A percentile compares a stretch with the other conserved stretches of the same genome.
phyloP scores from a whole-genome alignment of 2,329 filamentous ascomycete species.

The Juglanconis oblonga region DNA sequence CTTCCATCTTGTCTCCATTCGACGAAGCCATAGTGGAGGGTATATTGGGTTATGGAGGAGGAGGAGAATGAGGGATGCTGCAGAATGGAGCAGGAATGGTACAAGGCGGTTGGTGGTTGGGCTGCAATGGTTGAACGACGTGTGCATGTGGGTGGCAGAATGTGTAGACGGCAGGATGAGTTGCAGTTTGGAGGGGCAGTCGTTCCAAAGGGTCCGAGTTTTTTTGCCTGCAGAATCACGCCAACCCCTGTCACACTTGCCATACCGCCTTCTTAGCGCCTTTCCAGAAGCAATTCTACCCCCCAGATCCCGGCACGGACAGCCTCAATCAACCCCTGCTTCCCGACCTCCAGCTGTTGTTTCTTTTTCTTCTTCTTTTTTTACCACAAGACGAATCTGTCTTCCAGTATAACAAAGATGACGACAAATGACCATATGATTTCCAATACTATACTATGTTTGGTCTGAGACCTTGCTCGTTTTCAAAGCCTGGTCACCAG shows the following conservation, averaged over 20 bases:
- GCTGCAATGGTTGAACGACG: not conserved
- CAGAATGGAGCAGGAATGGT: not conserved
- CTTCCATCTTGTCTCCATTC: conserved; percentile 51
- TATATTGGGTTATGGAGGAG: not conserved
- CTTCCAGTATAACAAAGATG: too few relatives aligned
- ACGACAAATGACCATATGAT: too few relatives aligned
- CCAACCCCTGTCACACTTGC: not conserved
- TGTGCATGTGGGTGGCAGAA: too few relatives aligned
- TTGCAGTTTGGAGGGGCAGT: conserved; percentile 1
- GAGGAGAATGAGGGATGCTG: not conserved
- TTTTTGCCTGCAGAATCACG: not conserved
- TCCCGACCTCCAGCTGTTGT: too few relatives aligned
- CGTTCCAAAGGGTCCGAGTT: conserved; percentile 1
- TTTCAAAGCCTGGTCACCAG: too few relatives aligned
- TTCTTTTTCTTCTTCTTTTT: too few relatives aligned
- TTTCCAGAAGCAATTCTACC: conserved; percentile 2
- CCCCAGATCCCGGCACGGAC: not conserved
- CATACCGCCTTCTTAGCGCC: not conserved
- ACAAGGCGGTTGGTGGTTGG: not conserved
- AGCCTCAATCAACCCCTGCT: too few relatives aligned
- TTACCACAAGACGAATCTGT: too few relatives aligned
- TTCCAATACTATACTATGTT: too few relatives aligned
- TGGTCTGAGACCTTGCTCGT: too few relatives aligned
- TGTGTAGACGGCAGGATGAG: not conserved
- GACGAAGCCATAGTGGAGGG: conserved; percentile 34